Evolutionary conservation across 805 yeast genomes (phyloP).

Genomic region (Middelhovenomyces tepae): DNA sequence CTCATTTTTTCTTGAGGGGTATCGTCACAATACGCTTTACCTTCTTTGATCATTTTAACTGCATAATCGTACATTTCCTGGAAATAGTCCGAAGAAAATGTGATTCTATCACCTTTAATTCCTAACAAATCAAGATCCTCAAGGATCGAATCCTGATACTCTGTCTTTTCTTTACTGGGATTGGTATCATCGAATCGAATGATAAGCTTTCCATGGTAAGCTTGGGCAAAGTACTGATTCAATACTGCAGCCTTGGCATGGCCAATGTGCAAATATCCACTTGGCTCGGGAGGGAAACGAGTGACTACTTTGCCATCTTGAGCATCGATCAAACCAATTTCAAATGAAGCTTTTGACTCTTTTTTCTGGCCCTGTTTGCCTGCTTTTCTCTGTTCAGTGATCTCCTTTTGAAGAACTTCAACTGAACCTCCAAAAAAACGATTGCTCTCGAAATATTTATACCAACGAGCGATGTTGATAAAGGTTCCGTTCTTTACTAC

Average conservation of each 20-base stretch:
- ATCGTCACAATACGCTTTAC: conserved; percentile 96
- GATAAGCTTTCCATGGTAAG: conserved; percentile 91
- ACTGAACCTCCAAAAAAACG: conserved; percentile 56
- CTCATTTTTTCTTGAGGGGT: conserved; percentile 93
- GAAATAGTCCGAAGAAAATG: conserved; percentile 92
- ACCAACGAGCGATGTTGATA: conserved; percentile 90
- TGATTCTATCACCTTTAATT: conserved; percentile 79
- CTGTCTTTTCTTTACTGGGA: conserved; percentile 92
- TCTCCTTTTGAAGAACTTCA: conserved; percentile 55
- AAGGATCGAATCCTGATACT: conserved; percentile 87
- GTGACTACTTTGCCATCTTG: conserved; percentile 92
- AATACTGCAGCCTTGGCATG: conserved; percentile 97
- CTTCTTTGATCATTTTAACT: conserved; percentile 81
- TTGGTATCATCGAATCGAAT: conserved; percentile 97
- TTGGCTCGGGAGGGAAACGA: conserved; percentile 99
- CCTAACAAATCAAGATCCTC: conserved; percentile 89
- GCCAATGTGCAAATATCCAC: conserved; percentile 98
- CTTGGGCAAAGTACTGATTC: conserved; percentile 93
- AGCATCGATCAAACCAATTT: conserved; percentile 87
- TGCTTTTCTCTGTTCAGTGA: conserved; percentile 64
- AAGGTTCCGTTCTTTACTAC: conserved; percentile 77
- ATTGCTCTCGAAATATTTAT: conserved; percentile 62
- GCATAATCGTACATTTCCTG: conserved; percentile 84
- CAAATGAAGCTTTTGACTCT: conserved; percentile 93
- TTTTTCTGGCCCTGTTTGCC: conserved; percentile 63